phyloP scores from a whole-genome alignment of 2,329 filamentous ascomycete genomes.

The Endothia cerciana region DNA sequence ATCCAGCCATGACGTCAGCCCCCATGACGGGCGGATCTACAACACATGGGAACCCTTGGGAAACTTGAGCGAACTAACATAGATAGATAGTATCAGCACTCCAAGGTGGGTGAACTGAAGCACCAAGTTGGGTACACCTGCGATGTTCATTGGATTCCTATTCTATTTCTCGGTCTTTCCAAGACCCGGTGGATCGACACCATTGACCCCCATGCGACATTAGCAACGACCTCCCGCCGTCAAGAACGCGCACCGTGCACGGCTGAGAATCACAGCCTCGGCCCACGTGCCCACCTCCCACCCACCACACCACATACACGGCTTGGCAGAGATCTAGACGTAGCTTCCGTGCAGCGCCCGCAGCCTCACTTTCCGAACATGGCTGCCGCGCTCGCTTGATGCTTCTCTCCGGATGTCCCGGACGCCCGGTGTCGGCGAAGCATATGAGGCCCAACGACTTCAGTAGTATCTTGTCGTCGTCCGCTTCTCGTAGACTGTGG shows the following conservation, averaged over 20 bases:
- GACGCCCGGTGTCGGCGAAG: too few relatives aligned
- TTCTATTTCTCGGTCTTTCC: not conserved
- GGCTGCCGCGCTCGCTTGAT: not conserved
- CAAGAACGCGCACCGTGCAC: not conserved
- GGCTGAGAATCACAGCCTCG: not conserved
- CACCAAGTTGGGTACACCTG: not conserved
- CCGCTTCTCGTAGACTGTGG: constrained; percentile 10
- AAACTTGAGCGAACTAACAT: not conserved
- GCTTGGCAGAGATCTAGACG: not conserved
- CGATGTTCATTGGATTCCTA: not conserved
- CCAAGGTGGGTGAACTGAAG: not conserved
- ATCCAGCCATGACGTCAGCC: constrained; percentile 9
- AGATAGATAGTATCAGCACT: not conserved
- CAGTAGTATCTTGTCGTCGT: constrained; percentile 12
- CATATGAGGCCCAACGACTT: not conserved
- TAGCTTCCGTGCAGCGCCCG: not conserved
- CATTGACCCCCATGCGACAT: not conserved
- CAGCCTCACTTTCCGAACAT: not conserved
- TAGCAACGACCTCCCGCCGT: not conserved
- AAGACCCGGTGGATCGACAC: not conserved
- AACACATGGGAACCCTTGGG: not conserved
- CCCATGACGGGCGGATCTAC: not conserved
- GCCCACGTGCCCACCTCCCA: not conserved
- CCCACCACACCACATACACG: not conserved
- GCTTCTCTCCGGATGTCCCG: too few relatives aligned